Percentiles rank a stretch among this genome's conserved stretches.
phyloP scores from a whole-genome alignment of 176 grass and related monocot genomes.

The Rhipidocladum racemiflorum region DNA sequence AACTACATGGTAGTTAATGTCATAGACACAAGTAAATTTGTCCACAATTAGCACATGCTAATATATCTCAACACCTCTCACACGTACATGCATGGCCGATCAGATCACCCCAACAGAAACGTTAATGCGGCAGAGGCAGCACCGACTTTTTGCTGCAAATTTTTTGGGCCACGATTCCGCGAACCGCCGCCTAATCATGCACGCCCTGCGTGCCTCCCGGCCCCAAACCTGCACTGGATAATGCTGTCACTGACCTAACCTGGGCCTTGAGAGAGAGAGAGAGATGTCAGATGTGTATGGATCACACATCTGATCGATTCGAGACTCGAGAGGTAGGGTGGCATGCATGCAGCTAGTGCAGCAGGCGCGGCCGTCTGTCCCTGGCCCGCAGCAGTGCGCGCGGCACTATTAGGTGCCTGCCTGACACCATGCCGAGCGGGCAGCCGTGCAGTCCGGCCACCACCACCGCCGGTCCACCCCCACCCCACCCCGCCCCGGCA shows the following conservation, averaged over 20 bases:
- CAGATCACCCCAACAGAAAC: not conserved
- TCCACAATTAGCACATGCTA: too few relatives aligned
- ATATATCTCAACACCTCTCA: too few relatives aligned
- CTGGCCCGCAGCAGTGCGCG: not conserved
- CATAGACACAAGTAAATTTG: too few relatives aligned
- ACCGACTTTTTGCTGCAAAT: slow-evolving; percentile 22
- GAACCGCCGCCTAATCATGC: slow-evolving; percentile 27
- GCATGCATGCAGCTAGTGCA: not conserved
- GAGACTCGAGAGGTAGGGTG: slow-evolving; percentile 5
- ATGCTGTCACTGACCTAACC: slow-evolving; percentile 48
- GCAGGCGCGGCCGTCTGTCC: slow-evolving; percentile 8
- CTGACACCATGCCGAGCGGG: slow-evolving; percentile 27
- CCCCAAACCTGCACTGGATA: slow-evolving; percentile 41
- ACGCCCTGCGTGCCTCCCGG: slow-evolving; percentile 38
- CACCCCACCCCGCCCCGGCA: too few relatives aligned
- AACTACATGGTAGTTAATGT: too few relatives aligned
- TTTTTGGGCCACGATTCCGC: not conserved
- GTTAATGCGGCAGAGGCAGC: slow-evolving; percentile 40
- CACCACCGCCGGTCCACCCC: slow-evolving; percentile 33
- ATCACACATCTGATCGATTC: not conserved
- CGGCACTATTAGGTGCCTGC: slow-evolving; percentile 29
- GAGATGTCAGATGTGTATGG: not conserved
- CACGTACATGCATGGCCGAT: not conserved
- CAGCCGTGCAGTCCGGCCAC: slow-evolving; percentile 38
- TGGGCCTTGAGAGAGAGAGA: slow-evolving; percentile 29